phyloP scores from a whole-genome alignment of 2,329 filamentous ascomycete genomes.

The Parasarocladium wereldwijsianum region DNA sequence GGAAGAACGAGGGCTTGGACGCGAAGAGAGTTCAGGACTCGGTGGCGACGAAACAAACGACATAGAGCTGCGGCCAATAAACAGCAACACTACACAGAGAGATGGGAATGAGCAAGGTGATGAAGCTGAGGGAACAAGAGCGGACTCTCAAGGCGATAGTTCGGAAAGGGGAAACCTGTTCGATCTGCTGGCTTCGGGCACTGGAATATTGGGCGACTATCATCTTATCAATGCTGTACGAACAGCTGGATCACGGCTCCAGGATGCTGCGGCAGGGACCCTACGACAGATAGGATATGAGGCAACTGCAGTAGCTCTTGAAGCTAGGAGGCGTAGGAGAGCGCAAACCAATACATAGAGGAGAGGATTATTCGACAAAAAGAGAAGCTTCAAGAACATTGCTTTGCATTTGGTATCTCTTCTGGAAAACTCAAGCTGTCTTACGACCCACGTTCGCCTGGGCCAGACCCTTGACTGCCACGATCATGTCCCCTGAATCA shows the following conservation, averaged over 20 bases:
- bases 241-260: slow-evolving; percentile 29
- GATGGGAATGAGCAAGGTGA: slow-evolving; percentile 12
- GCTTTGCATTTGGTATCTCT: slow-evolving; percentile 9
- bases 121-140: slow-evolving; percentile 13
- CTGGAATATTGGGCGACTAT: slow-evolving; percentile 37
- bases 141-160: slow-evolving; percentile 13
- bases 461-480: slow-evolving; percentile 84
- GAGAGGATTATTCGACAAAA: neutral
- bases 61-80: slow-evolving; percentile 29
- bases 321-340: slow-evolving; percentile 17
- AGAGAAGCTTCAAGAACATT: slow-evolving; percentile 4
- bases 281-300: slow-evolving; percentile 40
- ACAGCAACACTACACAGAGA: neutral
- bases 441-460: slow-evolving; percentile 94
- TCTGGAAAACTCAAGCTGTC: slow-evolving; percentile 47
- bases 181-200: slow-evolving; percentile 39
- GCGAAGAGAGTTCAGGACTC: slow-evolving; percentile 9
- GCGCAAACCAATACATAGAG: neutral
- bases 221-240: slow-evolving; percentile 34
- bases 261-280: slow-evolving; percentile 33
- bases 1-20: slow-evolving; percentile 38
- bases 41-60: slow-evolving; percentile 22
- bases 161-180: slow-evolving; percentile 22
- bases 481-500: slow-evolving; percentile 58
- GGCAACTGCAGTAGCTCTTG: slow-evolving; percentile 35